phyloP scores from a whole-genome alignment of 345 rosid species.

The Eutrema heterophyllum region DNA sequence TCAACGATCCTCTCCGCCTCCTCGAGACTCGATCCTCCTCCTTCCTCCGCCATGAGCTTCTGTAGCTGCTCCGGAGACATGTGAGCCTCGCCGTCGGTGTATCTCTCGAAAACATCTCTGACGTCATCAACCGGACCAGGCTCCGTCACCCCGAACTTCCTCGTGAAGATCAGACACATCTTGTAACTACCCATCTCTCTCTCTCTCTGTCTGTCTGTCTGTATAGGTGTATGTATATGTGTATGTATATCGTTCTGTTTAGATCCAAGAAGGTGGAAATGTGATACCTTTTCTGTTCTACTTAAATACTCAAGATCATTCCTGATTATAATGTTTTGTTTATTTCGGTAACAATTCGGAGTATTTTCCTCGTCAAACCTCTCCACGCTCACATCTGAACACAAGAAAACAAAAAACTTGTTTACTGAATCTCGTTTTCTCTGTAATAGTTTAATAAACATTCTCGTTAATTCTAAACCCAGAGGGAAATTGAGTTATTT shows the following conservation, averaged over 20 bases:
- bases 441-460: neutral
- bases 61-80: constrained; percentile 70
- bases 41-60: constrained; percentile 44
- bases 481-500: neutral
- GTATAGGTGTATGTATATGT: neutral
- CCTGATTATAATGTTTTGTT: neutral
- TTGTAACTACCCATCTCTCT: constrained; percentile 59
- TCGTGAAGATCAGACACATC: constrained; percentile 61
- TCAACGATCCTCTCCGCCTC: constrained; percentile 57
- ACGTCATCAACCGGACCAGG: constrained; percentile 68
- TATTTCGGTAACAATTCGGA: neutral
- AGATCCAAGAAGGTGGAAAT: constrained; percentile 31
- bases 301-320: constrained; percentile 8
- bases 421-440: neutral
- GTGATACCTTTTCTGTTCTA: constrained; percentile 7
- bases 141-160: constrained; percentile 62
- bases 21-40: constrained; percentile 34
- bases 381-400: constrained; percentile 20
- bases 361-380: constrained; percentile 9
- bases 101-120: constrained; percentile 45
- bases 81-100: constrained; percentile 47
- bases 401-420: neutral
- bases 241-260: neutral
- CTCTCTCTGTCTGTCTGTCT: neutral
- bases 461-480: neutral